Base-by-base conservation (phyloP, 2,329 filamentous ascomycete species). In the Orbilia javanica region DNA sequence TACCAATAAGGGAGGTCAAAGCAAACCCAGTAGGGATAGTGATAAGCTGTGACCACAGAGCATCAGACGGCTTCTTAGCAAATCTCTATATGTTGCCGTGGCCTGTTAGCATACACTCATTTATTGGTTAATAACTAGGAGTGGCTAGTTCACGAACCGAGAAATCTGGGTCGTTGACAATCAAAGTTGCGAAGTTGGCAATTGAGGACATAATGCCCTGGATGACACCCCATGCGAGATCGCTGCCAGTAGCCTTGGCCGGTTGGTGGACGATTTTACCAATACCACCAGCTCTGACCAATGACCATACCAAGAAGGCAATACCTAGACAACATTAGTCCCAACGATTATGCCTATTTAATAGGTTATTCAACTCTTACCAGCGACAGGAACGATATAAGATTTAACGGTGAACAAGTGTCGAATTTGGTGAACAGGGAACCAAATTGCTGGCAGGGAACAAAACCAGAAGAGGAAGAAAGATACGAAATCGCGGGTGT, bases 351-450 rank as follows among this genome's bases (percentile, higher is more conserved):
- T 25, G 48, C 15, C 29, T 10, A 15, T 8, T 27, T 29, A 2
- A n/a, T 53, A 11, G 11, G 20, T 18, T 18, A n/a, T 13, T 15
- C 10, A 42, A 39, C 31, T 2, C 67, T 50, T 66, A 72, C 63
- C 94, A n/a, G 93, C 93, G 42, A 88, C 87, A 0, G 94, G 94
- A 0, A 96, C 94, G 76, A 96, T 89, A 82, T 90, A 92, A 0
- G 94, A 90, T 85, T 97, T 97, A 82, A 93, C 92, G 0, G 94
- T 97, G 85, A 97, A 97, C 3, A 97, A 86, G 83, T 97, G 94
- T 53, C 94, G 90, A 82, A 97, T 90, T 85, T 95, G 89, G 84
- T 97, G 92, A 0, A 97, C 93, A 0, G 93, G 93, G 81, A 96
- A 94, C 90, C 92, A 97, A 78, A 97, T 91, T 20, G 93, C 93